A percentile compares a stretch with the other conserved stretches of the same genome.
Conservation (phyloP, 73 alveolate genomes). For the Stentor roeselii region DNA sequence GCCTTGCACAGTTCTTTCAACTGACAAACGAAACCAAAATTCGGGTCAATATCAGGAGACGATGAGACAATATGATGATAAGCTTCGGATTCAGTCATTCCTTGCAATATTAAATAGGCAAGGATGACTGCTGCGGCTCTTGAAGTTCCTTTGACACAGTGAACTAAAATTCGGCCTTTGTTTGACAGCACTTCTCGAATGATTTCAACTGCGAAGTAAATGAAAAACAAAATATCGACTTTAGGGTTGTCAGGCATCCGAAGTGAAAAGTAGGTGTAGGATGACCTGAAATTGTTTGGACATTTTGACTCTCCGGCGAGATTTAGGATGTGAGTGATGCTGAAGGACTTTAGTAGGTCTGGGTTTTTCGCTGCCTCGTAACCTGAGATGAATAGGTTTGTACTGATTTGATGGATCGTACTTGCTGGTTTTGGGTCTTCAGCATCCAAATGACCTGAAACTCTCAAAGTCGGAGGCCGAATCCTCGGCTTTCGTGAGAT, state of each 20-base stretch:
- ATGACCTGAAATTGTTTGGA: not conserved
- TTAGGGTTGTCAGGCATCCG: slow-evolving; percentile 13
- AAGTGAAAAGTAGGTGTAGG: not conserved
- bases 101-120: slow-evolving; percentile 8
- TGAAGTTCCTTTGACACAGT: slow-evolving; percentile 14
- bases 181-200: not conserved
- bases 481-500: not conserved
- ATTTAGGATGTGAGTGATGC: slow-evolving; percentile 18
- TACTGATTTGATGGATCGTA: not conserved
- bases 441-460: not conserved
- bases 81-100: not conserved
- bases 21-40: slow-evolving; percentile 18
- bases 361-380: slow-evolving; percentile 14
- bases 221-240: slow-evolving; percentile 12
- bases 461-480: slow-evolving; percentile 9
- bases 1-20: not conserved
- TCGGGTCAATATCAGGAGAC: slow-evolving; percentile 2
- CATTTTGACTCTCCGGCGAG: slow-evolving; percentile 22
- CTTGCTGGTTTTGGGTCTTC: slow-evolving; percentile 4
- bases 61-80: not conserved
- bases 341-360: not conserved
- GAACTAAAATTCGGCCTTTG: slow-evolving; percentile 8
- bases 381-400: slow-evolving; percentile 8
- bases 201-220: slow-evolving; percentile 12
- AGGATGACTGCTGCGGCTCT: slow-evolving; percentile 5